Conservation (phyloP, 2,329 filamentous ascomycete genomes). For the Ceratocystis destructans region DNA sequence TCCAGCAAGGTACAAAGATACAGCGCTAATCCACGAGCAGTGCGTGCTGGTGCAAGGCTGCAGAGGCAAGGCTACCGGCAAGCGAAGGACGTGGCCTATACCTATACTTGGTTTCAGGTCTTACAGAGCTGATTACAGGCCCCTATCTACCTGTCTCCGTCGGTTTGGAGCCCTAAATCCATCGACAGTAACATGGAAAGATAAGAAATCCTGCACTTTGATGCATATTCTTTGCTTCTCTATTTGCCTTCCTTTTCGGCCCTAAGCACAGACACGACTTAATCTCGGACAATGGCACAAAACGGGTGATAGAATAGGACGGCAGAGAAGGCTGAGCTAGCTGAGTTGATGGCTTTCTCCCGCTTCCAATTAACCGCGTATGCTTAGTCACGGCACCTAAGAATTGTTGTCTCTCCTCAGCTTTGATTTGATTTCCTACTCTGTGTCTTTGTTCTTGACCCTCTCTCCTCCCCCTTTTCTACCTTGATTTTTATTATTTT, state of each 20-base stretch:
- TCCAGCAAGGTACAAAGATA: too few relatives aligned
- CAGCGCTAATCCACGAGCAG: neutral
- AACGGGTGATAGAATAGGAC: neutral
- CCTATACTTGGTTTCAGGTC: neutral
- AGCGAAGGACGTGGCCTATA: neutral
- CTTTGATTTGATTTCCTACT: neutral
- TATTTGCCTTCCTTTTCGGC: neutral
- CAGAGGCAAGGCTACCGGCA: neutral
- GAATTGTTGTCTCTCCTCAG: too few relatives aligned
- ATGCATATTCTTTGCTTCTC: neutral
- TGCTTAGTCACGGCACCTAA: neutral
- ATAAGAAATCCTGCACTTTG: neutral
- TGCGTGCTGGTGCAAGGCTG: neutral
- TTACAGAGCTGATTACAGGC: neutral
- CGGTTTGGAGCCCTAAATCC: neutral
- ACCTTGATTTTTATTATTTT: neutral
- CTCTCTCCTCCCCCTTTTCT: neutral
- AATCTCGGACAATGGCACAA: conserved; percentile 18
- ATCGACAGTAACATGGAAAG: neutral
- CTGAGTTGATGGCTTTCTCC: neutral
- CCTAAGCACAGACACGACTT: conserved; percentile 13
- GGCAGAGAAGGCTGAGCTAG: neutral
- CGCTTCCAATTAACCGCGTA: too few relatives aligned
- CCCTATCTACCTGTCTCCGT: neutral
- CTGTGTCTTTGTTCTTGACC: neutral